Base-by-base conservation (phyloP, 441 rosid species). In the Mallotus japonicus region DNA sequence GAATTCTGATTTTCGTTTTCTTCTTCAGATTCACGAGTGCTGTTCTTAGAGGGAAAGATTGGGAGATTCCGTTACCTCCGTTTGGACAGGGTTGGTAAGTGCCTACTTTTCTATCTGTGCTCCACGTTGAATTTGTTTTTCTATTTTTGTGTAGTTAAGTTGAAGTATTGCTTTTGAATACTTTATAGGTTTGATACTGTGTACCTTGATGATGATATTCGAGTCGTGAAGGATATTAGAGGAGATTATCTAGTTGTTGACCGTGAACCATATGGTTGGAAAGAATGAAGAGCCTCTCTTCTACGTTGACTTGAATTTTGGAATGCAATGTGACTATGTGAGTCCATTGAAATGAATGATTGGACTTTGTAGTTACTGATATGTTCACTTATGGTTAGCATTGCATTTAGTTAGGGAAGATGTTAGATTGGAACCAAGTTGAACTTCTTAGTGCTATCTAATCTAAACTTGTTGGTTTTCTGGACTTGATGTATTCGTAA, bases 81-180 rank as follows among this genome's bases (percentile, higher is more conserved):
- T 90, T 89, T 73, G 97, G 97, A 74, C 80, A 88, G 85, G 99
- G 99, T 69, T 94, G 97, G 98, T 93, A 73, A 84, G 97, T 80
- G 5, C 3, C 9, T 44, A 10, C 12, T 28, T 28, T 28, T 28
- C 32, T 28, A 28, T 28, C 32, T 28, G 32, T 28, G 32, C 32
- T 28, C 32, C 32, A 28, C 32, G 32, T 28, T 28, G 32, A 28
- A 28, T 8, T 32, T 28, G 49, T 28, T 59, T 59, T 15, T 12
- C 58, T 5, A 70, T 46, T 20, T 47, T 53, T 22, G 13, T 49
- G 37, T 55, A 19, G 55, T 58, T 37, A 37, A 55, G 14, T 55
- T 70, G 8, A 54, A 55, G 24, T 17, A 16, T 59, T 10, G 4
- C 40, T 40, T 7, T 13, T 17, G 13, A 4, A 10, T 51, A 62